Conservation (phyloP, 768 basidiomycete genomes). For the Suillus sp. region DNA sequence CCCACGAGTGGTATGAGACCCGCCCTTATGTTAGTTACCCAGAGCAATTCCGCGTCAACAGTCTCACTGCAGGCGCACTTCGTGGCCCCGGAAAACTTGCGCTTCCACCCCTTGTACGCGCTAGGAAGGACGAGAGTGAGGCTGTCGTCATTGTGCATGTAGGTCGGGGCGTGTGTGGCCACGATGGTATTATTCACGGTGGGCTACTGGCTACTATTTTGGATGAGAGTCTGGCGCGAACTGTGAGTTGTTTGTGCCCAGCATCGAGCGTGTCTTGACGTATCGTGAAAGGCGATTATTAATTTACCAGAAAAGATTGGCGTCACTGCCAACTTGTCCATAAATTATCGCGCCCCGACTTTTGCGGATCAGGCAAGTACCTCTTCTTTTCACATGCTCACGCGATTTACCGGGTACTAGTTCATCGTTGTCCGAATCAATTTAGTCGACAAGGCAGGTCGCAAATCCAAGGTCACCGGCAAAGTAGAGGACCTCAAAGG, state of each 20-base stretch:
- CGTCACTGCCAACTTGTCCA: conserved; percentile 83
- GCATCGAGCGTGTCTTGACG: conserved; percentile 1
- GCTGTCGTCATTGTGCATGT: conserved; percentile 74
- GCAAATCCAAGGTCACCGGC: conserved; percentile 74
- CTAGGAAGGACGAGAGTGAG: conserved; percentile 74
- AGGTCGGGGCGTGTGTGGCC: conserved; percentile 85
- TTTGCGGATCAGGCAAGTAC: conserved; percentile 77
- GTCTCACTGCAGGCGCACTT: conserved; percentile 82
- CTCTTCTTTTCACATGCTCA: not conserved
- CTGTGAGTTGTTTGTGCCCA: conserved; percentile 49
- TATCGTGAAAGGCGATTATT: conserved; percentile 63
- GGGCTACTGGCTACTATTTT: conserved; percentile 88
- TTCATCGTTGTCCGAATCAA: conserved; percentile 81
- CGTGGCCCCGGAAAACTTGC: conserved; percentile 87
- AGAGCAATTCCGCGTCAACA: conserved; percentile 76
- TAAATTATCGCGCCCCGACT: conserved; percentile 87
- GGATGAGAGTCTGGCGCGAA: conserved; percentile 83
- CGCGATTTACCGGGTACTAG: conserved; percentile 39
- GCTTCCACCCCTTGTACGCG: conserved; percentile 74
- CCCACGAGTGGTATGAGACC: conserved; percentile 71
- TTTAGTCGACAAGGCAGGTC: conserved; percentile 67
- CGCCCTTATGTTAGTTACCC: conserved; percentile 74
- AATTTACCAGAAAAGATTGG: conserved; percentile 89
- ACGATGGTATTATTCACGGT: conserved; percentile 94
- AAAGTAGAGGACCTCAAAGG: conserved; percentile 82